These are phyloP conservation scores for Botryotinia convoluta DNA, from an alignment of 2,329 filamentous ascomycete genomes.

Conservation along the genomic window DNA sequence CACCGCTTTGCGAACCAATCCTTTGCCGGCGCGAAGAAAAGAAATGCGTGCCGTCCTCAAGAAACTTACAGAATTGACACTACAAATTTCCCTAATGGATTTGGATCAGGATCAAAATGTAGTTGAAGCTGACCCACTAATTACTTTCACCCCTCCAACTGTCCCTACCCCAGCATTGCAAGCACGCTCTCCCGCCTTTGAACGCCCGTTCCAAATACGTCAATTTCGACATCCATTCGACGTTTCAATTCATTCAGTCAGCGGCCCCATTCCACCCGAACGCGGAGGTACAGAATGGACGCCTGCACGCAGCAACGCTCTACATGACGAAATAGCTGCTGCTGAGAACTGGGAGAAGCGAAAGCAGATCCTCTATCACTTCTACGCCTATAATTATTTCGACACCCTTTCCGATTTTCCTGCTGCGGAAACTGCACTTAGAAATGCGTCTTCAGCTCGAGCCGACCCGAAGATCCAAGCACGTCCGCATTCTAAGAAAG, in stretches of 20 bases:
- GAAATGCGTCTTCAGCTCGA: background rate
- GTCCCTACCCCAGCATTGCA: background rate
- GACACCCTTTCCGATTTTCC: background rate
- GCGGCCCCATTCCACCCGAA: background rate
- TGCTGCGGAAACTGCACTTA: background rate
- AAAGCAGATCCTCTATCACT: constrained; percentile 5
- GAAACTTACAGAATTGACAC: background rate
- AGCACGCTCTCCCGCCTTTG: background rate
- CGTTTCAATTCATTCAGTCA: background rate
- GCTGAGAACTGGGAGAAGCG: background rate
- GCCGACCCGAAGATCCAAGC: background rate
- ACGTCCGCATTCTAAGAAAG: background rate
- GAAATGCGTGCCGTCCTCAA: background rate
- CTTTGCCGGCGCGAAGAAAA: background rate
- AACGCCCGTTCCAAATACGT: background rate
- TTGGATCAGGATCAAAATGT: background rate
- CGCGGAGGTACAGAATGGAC: background rate
- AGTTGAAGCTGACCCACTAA: background rate
- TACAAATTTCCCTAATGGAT: background rate
- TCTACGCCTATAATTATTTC: constrained; percentile 3
- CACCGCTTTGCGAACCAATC: background rate
- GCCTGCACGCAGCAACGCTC: background rate
- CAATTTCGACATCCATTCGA: background rate
- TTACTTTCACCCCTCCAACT: background rate
- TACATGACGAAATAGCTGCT: background rate